phyloP scores from a whole-genome alignment of 2,329 filamentous ascomycete species.

The Tolypocladium amazonense region DNA sequence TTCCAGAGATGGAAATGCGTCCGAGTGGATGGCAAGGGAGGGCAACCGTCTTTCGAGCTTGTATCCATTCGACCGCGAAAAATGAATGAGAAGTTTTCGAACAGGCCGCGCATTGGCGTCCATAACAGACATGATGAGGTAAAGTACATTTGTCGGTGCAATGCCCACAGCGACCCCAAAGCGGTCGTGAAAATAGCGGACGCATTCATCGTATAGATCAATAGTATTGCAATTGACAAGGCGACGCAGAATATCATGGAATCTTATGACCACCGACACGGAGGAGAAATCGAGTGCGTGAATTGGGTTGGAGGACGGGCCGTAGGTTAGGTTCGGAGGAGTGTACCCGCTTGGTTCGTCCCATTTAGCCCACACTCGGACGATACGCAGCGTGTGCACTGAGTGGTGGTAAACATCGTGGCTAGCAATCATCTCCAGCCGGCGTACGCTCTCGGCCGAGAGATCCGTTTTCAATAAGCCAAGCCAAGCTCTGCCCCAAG shows the following conservation, averaged over 20 bases:
- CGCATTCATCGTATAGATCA: neutral
- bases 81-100: neutral
- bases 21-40: neutral
- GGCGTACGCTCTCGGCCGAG: neutral
- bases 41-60: neutral
- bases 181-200: neutral
- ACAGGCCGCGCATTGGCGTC: neutral
- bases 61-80: neutral
- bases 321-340: neutral
- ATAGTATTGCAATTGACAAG: neutral
- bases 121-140: neutral
- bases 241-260: neutral
- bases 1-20: neutral
- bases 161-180: neutral
- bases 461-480: neutral
- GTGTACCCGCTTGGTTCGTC: neutral
- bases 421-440: neutral
- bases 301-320: neutral
- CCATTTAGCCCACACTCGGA: neutral
- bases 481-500: neutral
- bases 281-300: neutral
- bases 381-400: neutral
- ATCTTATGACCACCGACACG: neutral
- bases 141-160: neutral
- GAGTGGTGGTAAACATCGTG: neutral